Evolutionary conservation across 1,284 basidiomycete genomes (phyloP), one percentile per base, ranked within the genome.

Genomic region (Trametes versicolor): DNA sequence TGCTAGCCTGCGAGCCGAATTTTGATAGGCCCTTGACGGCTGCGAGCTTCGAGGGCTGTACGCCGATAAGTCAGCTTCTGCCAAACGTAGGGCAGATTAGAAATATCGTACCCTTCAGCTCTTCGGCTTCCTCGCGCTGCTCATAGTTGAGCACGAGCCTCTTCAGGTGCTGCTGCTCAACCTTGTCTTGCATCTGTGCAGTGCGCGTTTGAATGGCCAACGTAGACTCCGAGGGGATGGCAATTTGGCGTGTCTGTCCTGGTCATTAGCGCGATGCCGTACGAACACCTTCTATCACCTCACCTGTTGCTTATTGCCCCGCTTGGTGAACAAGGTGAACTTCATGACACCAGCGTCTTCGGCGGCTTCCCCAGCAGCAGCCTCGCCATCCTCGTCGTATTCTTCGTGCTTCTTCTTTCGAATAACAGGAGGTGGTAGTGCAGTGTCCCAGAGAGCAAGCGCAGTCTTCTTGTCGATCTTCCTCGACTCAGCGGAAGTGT

Each of bases 161-260:
- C 81, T 99, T 99, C 70, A 99, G 81, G 67, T 98, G 94, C 76
- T 98, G 95, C 72, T 98, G 96, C 77, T 99, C 97, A 10, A 94
- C 94, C 78, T 92, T 94, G 78, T 96, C 95, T 74, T 96, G 94
- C 68, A 94, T 82, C 75, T 98, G 96, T 58, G 97, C 93, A 7
- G 92, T 88, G 37, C 92, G 89, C 1, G 96, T 96, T 71, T 98
- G 95, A 57, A 95, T 83, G 3, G 96, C 97, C 39, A 99, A 84
- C 1, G 94, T 84, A 19, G 96, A 95, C 73, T 90, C 91, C 5
- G 92, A 81, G 3, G 97, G 97, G 50, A 99, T 90, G 55, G 94
- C 91, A 59, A 99, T 84, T 72, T 94, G 89, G 34, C 92, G 93
- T 43, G 87, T 85, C 95, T 97, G 71, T 17, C 17, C 15, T 58